Percentiles rank a stretch among this genome's conserved stretches.
Conservation (phyloP, 768 basidiomycete genomes). For the Tylopilus sp. region DNA sequence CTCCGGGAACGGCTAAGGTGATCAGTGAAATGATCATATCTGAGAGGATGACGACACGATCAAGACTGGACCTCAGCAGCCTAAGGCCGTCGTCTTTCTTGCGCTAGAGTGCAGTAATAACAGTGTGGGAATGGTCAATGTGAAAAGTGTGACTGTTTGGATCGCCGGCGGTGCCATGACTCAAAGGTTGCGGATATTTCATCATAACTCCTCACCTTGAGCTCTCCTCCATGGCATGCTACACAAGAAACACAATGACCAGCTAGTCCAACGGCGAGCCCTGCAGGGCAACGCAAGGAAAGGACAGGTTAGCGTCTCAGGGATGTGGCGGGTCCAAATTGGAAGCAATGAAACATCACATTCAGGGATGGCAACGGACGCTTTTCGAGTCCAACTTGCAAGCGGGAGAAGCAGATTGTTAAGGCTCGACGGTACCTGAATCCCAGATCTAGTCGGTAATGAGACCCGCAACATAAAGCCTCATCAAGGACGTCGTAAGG, state of each 20-base stretch:
- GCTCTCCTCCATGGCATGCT: no score
- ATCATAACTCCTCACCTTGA: no score
- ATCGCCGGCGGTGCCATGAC: no score
- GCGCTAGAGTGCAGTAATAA: slow-evolving; percentile 16
- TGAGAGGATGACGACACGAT: slow-evolving; percentile 52
- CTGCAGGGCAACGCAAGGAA: no score
- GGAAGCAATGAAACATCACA: slow-evolving; percentile 4
- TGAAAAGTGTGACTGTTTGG: no score
- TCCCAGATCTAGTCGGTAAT: slow-evolving; percentile 9
- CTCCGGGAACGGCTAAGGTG: slow-evolving; percentile 76
- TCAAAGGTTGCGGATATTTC: no score
- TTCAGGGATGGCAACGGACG: slow-evolving; percentile 1
- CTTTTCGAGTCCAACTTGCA: background rate
- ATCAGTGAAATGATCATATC: slow-evolving; percentile 70
- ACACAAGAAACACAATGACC: no score
- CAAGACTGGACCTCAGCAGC: slow-evolving; percentile 48
- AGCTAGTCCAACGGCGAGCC: no score
- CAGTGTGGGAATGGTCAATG: no score
- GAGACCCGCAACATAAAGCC: slow-evolving; percentile 4
- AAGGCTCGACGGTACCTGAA: slow-evolving; percentile 8
- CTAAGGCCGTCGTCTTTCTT: slow-evolving; percentile 42
- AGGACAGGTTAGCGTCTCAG: no score
- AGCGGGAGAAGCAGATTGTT: slow-evolving; percentile 19
- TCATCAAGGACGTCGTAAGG: background rate
- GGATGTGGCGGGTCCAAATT: slow-evolving; percentile 8